These are phyloP conservation scores for Podospora didyma DNA, from an alignment of 495 filamentous ascomycete species.

Conservation along the genomic window DNA sequence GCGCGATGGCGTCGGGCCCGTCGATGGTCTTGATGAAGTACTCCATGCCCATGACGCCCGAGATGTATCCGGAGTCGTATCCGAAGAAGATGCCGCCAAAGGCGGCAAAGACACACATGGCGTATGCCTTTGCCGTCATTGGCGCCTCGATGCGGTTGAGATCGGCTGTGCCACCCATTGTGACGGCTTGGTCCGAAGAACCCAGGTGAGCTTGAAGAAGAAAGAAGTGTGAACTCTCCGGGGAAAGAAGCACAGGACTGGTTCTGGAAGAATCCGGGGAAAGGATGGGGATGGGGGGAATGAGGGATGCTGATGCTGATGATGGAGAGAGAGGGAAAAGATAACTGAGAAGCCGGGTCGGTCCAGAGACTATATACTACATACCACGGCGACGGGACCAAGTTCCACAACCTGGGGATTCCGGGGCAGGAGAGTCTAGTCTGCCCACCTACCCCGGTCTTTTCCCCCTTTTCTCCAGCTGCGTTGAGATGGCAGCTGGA, in stretches of 20 bases:
- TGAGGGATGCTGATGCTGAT: background rate
- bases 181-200: background rate
- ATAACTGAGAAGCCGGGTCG: background rate
- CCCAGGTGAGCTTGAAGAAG: background rate
- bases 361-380: slow-evolving; percentile 2
- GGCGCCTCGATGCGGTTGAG: slow-evolving; percentile 54
- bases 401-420: slow-evolving; percentile 7
- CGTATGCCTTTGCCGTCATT: slow-evolving; percentile 59
- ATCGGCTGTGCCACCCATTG: slow-evolving; percentile 16
- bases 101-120: slow-evolving; percentile 64
- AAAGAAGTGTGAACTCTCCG: too few relatives aligned
- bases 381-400: background rate
- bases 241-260: background rate
- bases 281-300: background rate
- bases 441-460: background rate
- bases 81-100: slow-evolving; percentile 67
- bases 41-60: slow-evolving; percentile 55
- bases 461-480: background rate
- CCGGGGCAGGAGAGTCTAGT: background rate
- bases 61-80: slow-evolving; percentile 62
- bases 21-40: slow-evolving; percentile 46
- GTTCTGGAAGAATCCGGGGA: background rate
- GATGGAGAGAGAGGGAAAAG: slow-evolving; percentile 2
- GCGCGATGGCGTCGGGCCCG: slow-evolving; percentile 30
- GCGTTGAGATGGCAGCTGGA: too few relatives aligned